These are phyloP conservation scores for Botrytis byssoidea DNA, from an alignment of 2,329 filamentous ascomycete genomes.

Conservation along the genomic window DNA sequence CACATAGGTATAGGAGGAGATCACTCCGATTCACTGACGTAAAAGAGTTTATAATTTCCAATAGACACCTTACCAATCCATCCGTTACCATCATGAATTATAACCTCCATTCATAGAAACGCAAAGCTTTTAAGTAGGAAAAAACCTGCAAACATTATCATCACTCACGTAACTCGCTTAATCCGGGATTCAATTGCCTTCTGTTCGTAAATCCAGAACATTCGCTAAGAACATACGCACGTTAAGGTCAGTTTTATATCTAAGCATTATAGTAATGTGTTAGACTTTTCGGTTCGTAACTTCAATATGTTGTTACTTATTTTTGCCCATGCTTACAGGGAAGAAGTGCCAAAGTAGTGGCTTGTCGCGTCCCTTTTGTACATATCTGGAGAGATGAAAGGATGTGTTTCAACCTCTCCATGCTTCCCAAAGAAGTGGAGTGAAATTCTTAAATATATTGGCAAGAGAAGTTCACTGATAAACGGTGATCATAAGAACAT, in stretches of 20 bases:
- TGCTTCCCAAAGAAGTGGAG: background rate
- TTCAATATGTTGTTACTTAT: background rate
- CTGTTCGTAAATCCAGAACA: no score
- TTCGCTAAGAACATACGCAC: no score
- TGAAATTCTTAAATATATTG: background rate
- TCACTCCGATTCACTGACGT: background rate
- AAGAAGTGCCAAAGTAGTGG: background rate
- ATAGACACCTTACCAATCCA: no score
- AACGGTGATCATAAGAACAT: background rate
- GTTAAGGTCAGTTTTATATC: no score
- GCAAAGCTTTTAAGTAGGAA: no score
- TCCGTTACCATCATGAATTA: background rate
- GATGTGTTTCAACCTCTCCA: background rate
- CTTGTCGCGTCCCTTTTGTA: background rate
- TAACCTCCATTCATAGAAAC: no score
- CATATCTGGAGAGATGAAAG: background rate
- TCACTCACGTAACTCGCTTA: no score
- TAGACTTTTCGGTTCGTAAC: background rate
- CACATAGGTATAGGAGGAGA: background rate
- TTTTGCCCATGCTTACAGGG: accelerated
- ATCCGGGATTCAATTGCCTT: no score
- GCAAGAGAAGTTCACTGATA: background rate
- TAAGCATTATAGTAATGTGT: no score
- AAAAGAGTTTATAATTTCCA: background rate
- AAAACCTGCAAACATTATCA: no score